Percentiles rank a stretch among this genome's conserved stretches.
Evolutionary conservation across 2,329 filamentous ascomycete genomes (phyloP).

Genomic region (Ophiostoma ips): DNA sequence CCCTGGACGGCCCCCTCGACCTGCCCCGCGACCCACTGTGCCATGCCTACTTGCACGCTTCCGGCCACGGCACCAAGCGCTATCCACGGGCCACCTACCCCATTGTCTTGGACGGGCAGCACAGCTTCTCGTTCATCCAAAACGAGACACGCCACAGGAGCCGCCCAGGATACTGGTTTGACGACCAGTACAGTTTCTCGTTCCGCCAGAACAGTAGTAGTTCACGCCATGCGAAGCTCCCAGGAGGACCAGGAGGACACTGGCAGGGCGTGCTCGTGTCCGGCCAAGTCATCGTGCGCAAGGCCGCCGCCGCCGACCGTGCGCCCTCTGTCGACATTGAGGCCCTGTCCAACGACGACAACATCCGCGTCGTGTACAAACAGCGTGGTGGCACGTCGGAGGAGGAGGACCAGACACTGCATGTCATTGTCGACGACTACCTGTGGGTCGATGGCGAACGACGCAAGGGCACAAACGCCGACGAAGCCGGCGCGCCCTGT

Average conservation of each 20-base stretch:
- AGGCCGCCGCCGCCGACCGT: background rate
- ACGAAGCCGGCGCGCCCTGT: slow-evolving; percentile 25
- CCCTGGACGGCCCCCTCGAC: slow-evolving; percentile 7
- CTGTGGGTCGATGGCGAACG: background rate
- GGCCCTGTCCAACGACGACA: slow-evolving; percentile 30
- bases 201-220: slow-evolving; percentile 6
- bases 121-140: slow-evolving; percentile 7
- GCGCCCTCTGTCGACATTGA: slow-evolving; percentile 29
- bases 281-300: slow-evolving; percentile 33
- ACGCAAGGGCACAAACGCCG: too few relatives aligned
- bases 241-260: background rate
- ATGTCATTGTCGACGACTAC: slow-evolving; percentile 1
- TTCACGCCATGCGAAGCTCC: too few relatives aligned
- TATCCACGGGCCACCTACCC: slow-evolving; percentile 12
- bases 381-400: too few relatives aligned
- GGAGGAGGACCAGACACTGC: slow-evolving; percentile 19
- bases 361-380: slow-evolving; percentile 23
- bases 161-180: background rate
- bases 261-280: slow-evolving; percentile 23
- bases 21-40: background rate
- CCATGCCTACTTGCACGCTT: background rate
- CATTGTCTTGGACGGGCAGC: slow-evolving; percentile 20
- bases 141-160: slow-evolving; percentile 10
- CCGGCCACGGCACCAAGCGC: background rate
- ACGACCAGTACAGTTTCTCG: slow-evolving; percentile 5